These are phyloP conservation scores for Ensete ventricosum DNA, from an alignment of 176 grass and related monocot species.

Conservation along the genomic window DNA sequence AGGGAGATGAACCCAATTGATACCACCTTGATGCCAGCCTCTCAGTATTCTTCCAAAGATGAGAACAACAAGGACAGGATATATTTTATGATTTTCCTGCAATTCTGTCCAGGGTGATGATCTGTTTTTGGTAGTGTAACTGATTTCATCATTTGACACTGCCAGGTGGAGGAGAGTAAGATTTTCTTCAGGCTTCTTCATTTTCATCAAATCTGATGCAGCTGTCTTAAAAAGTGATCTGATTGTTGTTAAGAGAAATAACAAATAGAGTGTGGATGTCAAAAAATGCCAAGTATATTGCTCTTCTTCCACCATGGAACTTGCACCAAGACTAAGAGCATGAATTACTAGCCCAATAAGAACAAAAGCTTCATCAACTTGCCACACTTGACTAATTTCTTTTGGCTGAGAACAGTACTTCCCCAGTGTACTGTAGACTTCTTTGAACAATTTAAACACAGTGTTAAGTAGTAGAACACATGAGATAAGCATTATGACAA, in stretches of 20 bases:
- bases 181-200: constrained; percentile 16
- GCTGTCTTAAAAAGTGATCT: constrained; percentile 29
- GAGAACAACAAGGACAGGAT: constrained; percentile 49
- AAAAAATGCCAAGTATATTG: constrained; percentile 95
- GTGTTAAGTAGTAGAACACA: constrained; percentile 39
- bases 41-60: constrained; percentile 75
- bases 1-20: constrained; percentile 85
- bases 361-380: constrained; percentile 64
- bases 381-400: constrained; percentile 22
- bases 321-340: constrained; percentile 64
- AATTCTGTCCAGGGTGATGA: background rate
- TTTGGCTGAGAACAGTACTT: constrained; percentile 12
- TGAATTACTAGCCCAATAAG: constrained; percentile 49
- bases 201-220: constrained; percentile 25
- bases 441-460: constrained; percentile 32
- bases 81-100: constrained; percentile 27
- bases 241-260: constrained; percentile 57
- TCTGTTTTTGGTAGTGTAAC: background rate
- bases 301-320: constrained; percentile 98
- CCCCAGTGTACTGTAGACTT: constrained; percentile 17
- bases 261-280: constrained; percentile 69
- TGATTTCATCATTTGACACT: background rate
- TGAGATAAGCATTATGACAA: constrained; percentile 57
- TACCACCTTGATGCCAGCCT: constrained; percentile 94
- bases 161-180: background rate